These are phyloP conservation scores for Omphalotus olearius DNA, from an alignment of 1,284 basidiomycete genomes.

Conservation along the genomic window DNA sequence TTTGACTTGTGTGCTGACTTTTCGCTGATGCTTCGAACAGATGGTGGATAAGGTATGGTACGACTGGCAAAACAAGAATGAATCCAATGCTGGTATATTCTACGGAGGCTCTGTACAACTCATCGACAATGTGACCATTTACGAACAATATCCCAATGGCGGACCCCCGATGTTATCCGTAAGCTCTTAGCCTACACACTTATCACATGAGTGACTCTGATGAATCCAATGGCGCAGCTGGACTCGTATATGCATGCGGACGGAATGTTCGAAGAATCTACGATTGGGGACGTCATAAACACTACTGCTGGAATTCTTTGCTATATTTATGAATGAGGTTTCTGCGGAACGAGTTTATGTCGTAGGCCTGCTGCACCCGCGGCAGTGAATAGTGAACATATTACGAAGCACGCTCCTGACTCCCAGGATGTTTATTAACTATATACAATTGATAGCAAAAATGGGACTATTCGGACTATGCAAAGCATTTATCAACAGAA, in stretches of 20 bases:
- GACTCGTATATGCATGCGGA: slow-evolving; percentile 27
- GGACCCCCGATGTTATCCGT: slow-evolving; percentile 28
- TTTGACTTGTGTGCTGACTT: background rate
- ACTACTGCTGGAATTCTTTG: slow-evolving; percentile 30
- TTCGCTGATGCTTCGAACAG: slow-evolving; percentile 16
- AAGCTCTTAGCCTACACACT: slow-evolving; percentile 10
- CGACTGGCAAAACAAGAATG: slow-evolving; percentile 31
- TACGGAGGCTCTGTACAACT: slow-evolving; percentile 28
- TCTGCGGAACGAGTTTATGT: background rate
- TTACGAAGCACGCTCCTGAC: too few species aligned
- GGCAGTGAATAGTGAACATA: too few species aligned
- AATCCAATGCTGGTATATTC: slow-evolving; percentile 24
- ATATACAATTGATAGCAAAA: too few species aligned
- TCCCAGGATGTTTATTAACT: too few species aligned
- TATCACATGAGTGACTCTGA: background rate
- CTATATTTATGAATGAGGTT: slow-evolving; percentile 29
- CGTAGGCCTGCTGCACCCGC: too few species aligned
- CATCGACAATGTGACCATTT: slow-evolving; percentile 21
- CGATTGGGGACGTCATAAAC: slow-evolving; percentile 27
- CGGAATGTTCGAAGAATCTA: slow-evolving; percentile 26
- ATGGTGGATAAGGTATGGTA: slow-evolving; percentile 38
- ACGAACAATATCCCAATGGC: slow-evolving; percentile 28
- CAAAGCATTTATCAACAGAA: too few species aligned
- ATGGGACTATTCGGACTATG: too few species aligned
- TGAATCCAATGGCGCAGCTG: slow-evolving; percentile 16